Evolutionary conservation across 441 rosid genomes (phyloP).

Genomic region (Geranium incanum): DNA sequence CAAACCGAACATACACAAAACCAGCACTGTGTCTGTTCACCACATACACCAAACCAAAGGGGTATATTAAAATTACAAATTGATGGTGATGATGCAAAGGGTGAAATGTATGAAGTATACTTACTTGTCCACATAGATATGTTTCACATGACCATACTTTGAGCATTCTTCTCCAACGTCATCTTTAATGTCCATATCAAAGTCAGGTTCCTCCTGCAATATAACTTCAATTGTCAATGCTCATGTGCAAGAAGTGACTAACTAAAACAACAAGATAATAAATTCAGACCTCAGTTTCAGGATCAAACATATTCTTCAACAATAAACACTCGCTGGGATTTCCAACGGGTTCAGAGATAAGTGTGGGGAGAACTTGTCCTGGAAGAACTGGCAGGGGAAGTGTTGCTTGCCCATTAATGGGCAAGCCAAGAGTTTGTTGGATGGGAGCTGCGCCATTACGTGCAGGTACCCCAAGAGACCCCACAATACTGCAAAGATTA

Average conservation of each 20-base stretch:
- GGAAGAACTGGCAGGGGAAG: conserved; percentile 40
- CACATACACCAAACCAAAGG: not conserved
- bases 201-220: conserved; percentile 72
- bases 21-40: conserved; percentile 62
- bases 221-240: conserved; percentile 15
- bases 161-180: conserved; percentile 79
- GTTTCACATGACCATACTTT: conserved; percentile 63
- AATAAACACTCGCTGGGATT: conserved; percentile 70
- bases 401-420: conserved; percentile 43
- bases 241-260: conserved; percentile 3
- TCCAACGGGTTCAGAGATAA: conserved; percentile 47
- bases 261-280: conserved; percentile 15
- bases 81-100: no score
- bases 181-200: conserved; percentile 65
- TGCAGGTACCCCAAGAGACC: no score
- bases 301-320: conserved; percentile 86
- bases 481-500: conserved; percentile 41
- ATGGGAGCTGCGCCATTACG: conserved; percentile 30
- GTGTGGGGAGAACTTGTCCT: not conserved
- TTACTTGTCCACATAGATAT: conserved; percentile 75
- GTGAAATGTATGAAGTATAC: conserved; percentile 14
- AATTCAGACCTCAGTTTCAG: conserved; percentile 60
- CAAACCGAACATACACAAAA: conserved; percentile 58
- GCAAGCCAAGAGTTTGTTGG: conserved; percentile 43
- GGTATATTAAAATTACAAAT: no score